Evolutionary conservation across 257 asterid species (phyloP).

Genomic region (Capsicum pubescens): DNA sequence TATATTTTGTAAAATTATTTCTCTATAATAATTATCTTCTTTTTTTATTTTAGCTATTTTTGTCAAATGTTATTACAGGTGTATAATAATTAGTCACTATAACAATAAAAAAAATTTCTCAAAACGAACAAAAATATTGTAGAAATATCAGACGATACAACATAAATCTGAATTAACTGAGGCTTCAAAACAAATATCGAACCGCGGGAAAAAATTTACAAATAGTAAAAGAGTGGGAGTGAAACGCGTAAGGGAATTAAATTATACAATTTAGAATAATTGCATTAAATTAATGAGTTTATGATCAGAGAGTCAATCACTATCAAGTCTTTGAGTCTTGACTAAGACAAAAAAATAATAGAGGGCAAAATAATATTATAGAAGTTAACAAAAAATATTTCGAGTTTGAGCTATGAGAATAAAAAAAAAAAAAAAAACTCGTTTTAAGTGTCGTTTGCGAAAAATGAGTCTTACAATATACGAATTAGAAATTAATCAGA

Average conservation of each 20-base stretch:
- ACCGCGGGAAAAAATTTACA: too few relatives aligned
- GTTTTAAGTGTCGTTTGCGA: not conserved
- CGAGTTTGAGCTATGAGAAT: not conserved
- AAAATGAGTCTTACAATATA: fast-evolving
- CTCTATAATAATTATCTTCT: not conserved
- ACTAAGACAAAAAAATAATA: constrained; percentile 40
- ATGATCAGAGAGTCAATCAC: constrained; percentile 53
- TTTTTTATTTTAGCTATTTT: not conserved
- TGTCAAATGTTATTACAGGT: not conserved
- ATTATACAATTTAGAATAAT: constrained; percentile 33
- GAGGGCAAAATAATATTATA: constrained; percentile 31
- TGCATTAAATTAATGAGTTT: constrained; percentile 40
- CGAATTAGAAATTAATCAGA: too few relatives aligned
- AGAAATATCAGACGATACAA: not conserved
- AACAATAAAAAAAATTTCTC: not conserved
- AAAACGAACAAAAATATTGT: not conserved
- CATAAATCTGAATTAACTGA: not conserved
- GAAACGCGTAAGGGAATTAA: constrained; percentile 56
- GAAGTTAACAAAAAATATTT: constrained; percentile 51
- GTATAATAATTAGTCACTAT: not conserved
- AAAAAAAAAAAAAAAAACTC: too few relatives aligned
- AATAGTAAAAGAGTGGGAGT: not conserved
- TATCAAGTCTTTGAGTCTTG: constrained; percentile 44
- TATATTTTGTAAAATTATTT: not conserved
- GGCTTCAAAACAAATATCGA: not conserved